These are phyloP conservation scores for Chalara sp. DNA, from an alignment of 2,329 filamentous ascomycete species.

Conservation along the genomic window DNA sequence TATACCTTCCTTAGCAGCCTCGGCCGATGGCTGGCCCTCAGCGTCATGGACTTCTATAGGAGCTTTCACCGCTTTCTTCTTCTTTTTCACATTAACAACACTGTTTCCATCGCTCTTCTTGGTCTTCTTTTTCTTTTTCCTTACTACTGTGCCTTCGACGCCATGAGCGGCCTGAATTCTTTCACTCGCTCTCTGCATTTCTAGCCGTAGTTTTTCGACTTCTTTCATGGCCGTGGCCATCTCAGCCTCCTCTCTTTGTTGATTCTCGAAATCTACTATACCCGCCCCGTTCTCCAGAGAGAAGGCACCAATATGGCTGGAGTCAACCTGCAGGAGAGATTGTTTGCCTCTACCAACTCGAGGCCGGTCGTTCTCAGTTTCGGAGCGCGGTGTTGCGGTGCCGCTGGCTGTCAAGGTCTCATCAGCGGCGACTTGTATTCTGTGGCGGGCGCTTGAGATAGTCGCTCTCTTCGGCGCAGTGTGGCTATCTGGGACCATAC, in stretches of 20 bases:
- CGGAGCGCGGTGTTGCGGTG: constrained; percentile 42
- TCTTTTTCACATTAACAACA: constrained; percentile 38
- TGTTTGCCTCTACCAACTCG: constrained; percentile 46
- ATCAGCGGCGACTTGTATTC: constrained; percentile 63
- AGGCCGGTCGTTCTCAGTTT: constrained; percentile 46
- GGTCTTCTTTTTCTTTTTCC: constrained; percentile 51
- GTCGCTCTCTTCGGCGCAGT: constrained; percentile 27
- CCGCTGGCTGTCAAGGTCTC: constrained; percentile 59
- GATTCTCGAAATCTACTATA: constrained; percentile 53
- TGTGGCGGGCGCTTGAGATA: constrained; percentile 42
- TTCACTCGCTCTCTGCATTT: constrained; percentile 82
- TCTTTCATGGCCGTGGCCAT: constrained; percentile 85
- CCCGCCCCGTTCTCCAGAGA: constrained; percentile 47
- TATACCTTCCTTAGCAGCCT: constrained; percentile 13
- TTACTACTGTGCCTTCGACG: constrained; percentile 61
- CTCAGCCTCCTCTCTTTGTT: constrained; percentile 74
- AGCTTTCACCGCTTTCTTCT: constrained; percentile 37
- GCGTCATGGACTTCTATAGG: constrained; percentile 7
- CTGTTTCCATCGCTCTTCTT: constrained; percentile 17
- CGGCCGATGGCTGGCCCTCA: constrained; percentile 2
- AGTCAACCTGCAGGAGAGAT: constrained; percentile 76
- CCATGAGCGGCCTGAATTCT: constrained; percentile 64
- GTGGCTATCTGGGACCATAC: constrained; percentile 21
- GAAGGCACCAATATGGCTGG: constrained; percentile 69
- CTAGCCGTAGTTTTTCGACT: constrained; percentile 76